Evolutionary conservation across 345 rosid genomes (phyloP).

Genomic region (Salix brachista): DNA sequence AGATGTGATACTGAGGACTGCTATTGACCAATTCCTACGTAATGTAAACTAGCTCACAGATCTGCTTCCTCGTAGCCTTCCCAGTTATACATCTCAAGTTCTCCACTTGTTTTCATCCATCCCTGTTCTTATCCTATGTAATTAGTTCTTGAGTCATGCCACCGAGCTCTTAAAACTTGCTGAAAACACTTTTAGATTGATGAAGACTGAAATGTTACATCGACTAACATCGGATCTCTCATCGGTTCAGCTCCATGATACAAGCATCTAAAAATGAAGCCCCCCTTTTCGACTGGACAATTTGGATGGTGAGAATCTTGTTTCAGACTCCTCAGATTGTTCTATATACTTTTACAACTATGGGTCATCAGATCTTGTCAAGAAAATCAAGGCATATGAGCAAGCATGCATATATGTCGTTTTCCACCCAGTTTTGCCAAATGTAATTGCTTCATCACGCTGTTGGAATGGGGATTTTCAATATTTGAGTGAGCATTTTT

Average conservation of each 20-base stretch:
- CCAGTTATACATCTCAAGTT: neutral
- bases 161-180: neutral
- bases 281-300: slow-evolving; percentile 63
- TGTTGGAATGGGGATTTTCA: slow-evolving; percentile 72
- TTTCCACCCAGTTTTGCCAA: slow-evolving; percentile 59
- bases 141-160: neutral
- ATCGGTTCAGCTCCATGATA: neutral
- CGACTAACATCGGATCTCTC: too few relatives aligned
- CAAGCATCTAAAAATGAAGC: neutral
- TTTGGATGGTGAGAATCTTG: slow-evolving; percentile 45
- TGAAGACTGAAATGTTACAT: neutral
- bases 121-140: neutral
- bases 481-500: slow-evolving; percentile 33
- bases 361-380: slow-evolving; percentile 43
- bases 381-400: slow-evolving; percentile 59
- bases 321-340: slow-evolving; percentile 78
- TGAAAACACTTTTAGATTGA: neutral
- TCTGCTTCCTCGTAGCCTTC: neutral
- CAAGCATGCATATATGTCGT: slow-evolving; percentile 64
- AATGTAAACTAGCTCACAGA: neutral
- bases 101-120: neutral
- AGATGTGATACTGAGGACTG: neutral
- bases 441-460: slow-evolving; percentile 57
- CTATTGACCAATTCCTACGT: neutral
- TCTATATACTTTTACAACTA: slow-evolving; percentile 51